These are phyloP conservation scores for Nigrospora sphaerica DNA, from an alignment of 2,329 filamentous ascomycete genomes.

Conservation along the genomic window DNA sequence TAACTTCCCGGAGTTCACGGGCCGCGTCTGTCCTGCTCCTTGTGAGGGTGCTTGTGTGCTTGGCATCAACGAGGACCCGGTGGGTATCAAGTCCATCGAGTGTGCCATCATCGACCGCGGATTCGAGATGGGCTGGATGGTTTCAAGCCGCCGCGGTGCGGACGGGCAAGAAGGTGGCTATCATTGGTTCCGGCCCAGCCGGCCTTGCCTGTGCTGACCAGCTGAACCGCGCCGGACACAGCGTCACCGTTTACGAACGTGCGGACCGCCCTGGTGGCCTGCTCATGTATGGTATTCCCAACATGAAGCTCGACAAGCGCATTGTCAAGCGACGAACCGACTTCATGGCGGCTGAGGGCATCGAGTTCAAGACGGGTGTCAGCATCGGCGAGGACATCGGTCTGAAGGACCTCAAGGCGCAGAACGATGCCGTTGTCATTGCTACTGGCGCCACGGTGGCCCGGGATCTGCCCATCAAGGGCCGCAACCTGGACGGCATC, in stretches of 20 bases:
- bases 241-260: conserved; percentile 86
- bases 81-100: conserved; percentile 97
- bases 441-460: conserved; percentile 90
- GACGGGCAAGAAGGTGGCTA: conserved; percentile 79
- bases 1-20: conserved; percentile 97
- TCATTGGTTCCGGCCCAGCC: conserved; percentile 88
- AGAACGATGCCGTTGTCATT: conserved; percentile 80
- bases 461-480: conserved; percentile 85
- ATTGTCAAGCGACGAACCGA: conserved; percentile 92
- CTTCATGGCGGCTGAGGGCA: conserved; percentile 85
- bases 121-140: conserved; percentile 98
- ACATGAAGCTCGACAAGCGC: conserved; percentile 99
- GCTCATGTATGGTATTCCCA: conserved; percentile 97
- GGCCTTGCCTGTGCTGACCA: conserved; percentile 89
- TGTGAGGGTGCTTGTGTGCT: conserved; percentile 95
- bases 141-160: conserved; percentile 70
- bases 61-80: conserved; percentile 93
- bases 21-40: conserved; percentile 91
- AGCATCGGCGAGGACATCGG: conserved; percentile 70
- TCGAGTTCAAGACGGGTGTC: conserved; percentile 73
- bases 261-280: conserved; percentile 85
- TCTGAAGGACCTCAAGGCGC: conserved; percentile 63
- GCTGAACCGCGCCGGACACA: conserved; percentile 86
- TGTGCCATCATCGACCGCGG: conserved; percentile 96
- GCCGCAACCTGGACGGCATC: conserved; percentile 80